These are phyloP conservation scores for Rhizoctonia solani DNA, from an alignment of 1,284 basidiomycete genomes.

Conservation along the genomic window DNA sequence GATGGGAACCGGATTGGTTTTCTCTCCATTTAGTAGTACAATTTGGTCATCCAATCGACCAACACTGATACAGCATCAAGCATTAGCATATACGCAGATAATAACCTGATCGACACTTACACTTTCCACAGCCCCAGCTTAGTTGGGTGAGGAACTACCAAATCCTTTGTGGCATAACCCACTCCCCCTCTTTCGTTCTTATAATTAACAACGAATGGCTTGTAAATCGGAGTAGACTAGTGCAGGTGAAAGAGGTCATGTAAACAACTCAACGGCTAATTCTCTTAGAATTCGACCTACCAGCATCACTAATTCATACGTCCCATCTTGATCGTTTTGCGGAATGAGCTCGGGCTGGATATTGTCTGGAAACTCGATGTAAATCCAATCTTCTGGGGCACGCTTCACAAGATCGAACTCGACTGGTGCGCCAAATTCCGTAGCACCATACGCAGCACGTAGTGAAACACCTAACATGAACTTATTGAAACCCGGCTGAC, in stretches of 20 bases:
- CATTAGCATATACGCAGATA: neutral
- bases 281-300: neutral
- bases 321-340: slow-evolving; percentile 29
- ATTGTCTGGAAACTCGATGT: slow-evolving; percentile 20
- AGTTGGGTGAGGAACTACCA: slow-evolving; percentile 35
- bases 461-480: slow-evolving; percentile 33
- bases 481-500: neutral
- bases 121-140: slow-evolving; percentile 33
- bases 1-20: slow-evolving; percentile 33
- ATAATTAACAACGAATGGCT: slow-evolving; percentile 31
- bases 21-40: slow-evolving; percentile 36
- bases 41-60: slow-evolving; percentile 38
- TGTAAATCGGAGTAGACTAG: slow-evolving; percentile 27
- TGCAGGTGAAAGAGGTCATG: neutral
- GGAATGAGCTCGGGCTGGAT: slow-evolving; percentile 14
- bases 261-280: neutral
- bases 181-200: slow-evolving; percentile 5
- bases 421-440: slow-evolving; percentile 34
- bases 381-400: slow-evolving; percentile 32
- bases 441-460: slow-evolving; percentile 24
- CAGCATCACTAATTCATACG: slow-evolving; percentile 21
- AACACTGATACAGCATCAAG: neutral
- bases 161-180: slow-evolving; percentile 36
- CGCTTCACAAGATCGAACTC: slow-evolving; percentile 14
- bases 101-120: neutral